phyloP scores from a whole-genome alignment of 2,329 filamentous ascomycete genomes.

The Clarireedia paspali region DNA sequence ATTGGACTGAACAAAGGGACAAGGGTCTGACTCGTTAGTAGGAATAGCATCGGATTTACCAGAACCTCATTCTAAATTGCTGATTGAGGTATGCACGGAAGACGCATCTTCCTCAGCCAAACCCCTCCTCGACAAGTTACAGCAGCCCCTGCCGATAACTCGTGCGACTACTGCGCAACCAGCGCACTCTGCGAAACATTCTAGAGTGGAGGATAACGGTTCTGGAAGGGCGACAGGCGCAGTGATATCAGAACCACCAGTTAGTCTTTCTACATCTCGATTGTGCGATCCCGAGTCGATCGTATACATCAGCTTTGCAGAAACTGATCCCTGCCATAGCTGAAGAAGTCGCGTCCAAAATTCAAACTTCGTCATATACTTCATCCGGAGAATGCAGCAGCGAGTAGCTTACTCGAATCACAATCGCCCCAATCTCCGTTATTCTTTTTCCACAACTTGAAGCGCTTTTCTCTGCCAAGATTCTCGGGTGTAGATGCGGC shows the following conservation, averaged over 20 bases:
- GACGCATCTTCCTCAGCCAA: neutral
- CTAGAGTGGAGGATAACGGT: slow-evolving; percentile 15
- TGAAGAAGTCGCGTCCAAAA: slow-evolving; percentile 23
- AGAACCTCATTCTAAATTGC: neutral
- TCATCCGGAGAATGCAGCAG: slow-evolving; percentile 30
- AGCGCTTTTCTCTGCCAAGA: slow-evolving; percentile 33
- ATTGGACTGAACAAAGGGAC: slow-evolving; percentile 2
- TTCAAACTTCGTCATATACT: slow-evolving; percentile 29
- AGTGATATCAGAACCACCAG: slow-evolving; percentile 20
- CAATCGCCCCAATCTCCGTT: slow-evolving; percentile 37
- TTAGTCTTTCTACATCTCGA: neutral
- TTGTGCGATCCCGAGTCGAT: neutral
- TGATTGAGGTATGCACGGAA: neutral
- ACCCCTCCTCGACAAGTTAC: too few species aligned
- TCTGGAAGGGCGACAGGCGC: slow-evolving; percentile 1
- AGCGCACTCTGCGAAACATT: slow-evolving; percentile 18
- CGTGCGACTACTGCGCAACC: neutral
- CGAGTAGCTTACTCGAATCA: slow-evolving; percentile 8
- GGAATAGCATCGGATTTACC: neutral
- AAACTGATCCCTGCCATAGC: slow-evolving; percentile 1
- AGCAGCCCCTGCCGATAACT: neutral
- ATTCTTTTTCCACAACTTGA: slow-evolving; percentile 43
- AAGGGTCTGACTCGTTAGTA: slow-evolving; percentile 2
- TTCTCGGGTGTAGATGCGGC: slow-evolving; percentile 13
- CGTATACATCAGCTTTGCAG: neutral